Percentiles rank a stretch among this genome's conserved stretches.
Evolutionary conservation across 1,284 basidiomycete genomes (phyloP).

Genomic region (Malassezia nana): DNA sequence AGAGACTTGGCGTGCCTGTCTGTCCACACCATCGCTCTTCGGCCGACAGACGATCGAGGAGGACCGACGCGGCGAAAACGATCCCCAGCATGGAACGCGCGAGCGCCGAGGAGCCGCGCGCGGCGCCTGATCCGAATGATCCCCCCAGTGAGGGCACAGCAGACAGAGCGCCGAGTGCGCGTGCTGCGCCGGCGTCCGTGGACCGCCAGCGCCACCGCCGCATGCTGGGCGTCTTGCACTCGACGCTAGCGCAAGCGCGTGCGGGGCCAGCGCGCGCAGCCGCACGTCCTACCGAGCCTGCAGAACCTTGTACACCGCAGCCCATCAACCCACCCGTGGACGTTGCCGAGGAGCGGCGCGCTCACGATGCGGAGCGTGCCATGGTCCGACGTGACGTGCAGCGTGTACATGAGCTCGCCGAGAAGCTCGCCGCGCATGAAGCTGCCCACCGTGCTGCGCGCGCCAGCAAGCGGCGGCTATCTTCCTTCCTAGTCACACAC

Average conservation of each 20-base stretch:
- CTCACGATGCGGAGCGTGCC: conserved; percentile 19
- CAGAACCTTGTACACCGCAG: not conserved
- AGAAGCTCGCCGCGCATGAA: conserved; percentile 13
- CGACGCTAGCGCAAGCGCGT: conserved; percentile 10
- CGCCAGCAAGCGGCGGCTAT: conserved; percentile 18
- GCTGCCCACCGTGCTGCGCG: conserved; percentile 14
- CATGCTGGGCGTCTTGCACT: conserved; percentile 13
- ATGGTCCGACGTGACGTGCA: not conserved
- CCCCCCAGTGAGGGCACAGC: too few species aligned
- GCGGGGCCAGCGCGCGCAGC: not conserved
- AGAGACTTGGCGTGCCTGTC: too few species aligned
- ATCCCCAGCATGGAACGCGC: too few species aligned
- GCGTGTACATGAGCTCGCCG: conserved; percentile 10
- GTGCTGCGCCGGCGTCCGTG: too few species aligned
- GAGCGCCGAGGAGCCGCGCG: too few species aligned
- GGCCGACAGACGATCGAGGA: too few species aligned
- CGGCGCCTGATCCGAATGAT: too few species aligned
- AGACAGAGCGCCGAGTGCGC: too few species aligned
- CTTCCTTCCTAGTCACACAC: conserved; percentile 20
- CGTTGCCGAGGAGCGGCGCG: conserved; percentile 7
- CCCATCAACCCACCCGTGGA: too few species aligned
- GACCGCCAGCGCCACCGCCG: conserved; percentile 13
- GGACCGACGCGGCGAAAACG: too few species aligned
- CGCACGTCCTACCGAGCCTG: not conserved
- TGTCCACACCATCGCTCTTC: too few species aligned